These are phyloP conservation scores for Raphanus raphanistrum DNA, from an alignment of 345 rosid species.

Conservation along the genomic window DNA sequence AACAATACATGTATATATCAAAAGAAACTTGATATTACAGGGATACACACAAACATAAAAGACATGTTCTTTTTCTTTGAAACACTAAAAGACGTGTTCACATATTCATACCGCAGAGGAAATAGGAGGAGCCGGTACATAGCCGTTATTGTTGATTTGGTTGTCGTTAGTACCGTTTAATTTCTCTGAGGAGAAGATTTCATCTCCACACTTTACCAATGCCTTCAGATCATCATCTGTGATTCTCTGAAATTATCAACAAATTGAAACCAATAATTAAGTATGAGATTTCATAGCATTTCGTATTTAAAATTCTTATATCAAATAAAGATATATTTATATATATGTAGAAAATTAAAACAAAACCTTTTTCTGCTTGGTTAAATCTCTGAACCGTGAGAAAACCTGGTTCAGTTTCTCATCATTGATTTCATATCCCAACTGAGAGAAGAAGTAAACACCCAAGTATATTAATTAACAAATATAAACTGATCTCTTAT, in stretches of 20 bases:
- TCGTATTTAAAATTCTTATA: background rate
- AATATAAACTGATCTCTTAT: background rate
- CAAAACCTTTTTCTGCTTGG: constrained; percentile 76
- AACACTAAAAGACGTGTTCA: background rate
- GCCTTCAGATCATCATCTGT: constrained; percentile 26
- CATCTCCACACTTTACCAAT: background rate
- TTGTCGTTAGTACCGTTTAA: background rate
- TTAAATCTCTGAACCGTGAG: constrained; percentile 76
- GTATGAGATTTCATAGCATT: background rate
- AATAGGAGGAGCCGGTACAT: background rate
- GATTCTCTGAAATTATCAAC: constrained; percentile 20
- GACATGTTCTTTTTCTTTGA: background rate
- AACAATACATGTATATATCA: background rate
- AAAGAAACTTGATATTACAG: background rate
- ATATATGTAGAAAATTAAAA: background rate
- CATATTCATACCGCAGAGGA: constrained; percentile 10
- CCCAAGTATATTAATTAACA: background rate
- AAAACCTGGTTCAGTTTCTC: constrained; percentile 67
- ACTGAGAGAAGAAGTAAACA: constrained; percentile 43
- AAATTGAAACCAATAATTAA: background rate
- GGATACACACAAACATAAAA: background rate
- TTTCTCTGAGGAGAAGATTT: constrained; percentile 2
- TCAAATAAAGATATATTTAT: background rate
- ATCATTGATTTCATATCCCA: constrained; percentile 74
- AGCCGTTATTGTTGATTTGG: background rate